phyloP scores from a whole-genome alignment of 257 asterid species.

The Scutellaria minor region DNA sequence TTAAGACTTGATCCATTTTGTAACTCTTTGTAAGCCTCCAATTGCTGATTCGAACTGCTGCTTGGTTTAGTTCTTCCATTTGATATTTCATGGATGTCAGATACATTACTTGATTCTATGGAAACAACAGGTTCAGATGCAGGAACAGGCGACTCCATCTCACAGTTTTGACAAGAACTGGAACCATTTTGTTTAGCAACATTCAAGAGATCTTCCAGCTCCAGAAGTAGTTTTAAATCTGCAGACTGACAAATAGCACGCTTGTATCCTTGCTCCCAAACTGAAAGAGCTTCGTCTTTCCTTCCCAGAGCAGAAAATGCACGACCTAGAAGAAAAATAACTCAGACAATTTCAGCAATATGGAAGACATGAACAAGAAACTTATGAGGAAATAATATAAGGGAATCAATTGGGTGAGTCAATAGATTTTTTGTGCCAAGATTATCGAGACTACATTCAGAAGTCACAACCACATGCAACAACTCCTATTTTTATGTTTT shows the following conservation, averaged over 20 bases:
- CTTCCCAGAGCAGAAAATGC: conserved; percentile 91
- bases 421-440: conserved; percentile 22
- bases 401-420: conserved; percentile 23
- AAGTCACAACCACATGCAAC: conserved; percentile 26
- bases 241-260: conserved; percentile 79
- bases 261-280: conserved; percentile 89
- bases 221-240: conserved; percentile 82
- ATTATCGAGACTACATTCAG: conserved; percentile 27
- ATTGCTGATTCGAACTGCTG: conserved; percentile 43
- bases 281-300: conserved; percentile 77
- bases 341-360: conserved; percentile 40
- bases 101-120: conserved; percentile 44
- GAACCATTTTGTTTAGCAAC: conserved; percentile 55
- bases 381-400: conserved; percentile 20
- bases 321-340: conserved; percentile 57
- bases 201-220: conserved; percentile 80
- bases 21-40: conserved; percentile 49
- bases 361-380: conserved; percentile 23
- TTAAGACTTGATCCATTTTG: conserved; percentile 46
- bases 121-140: conserved; percentile 54
- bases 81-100: conserved; percentile 43
- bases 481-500: conserved; percentile 23
- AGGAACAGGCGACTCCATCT: conserved; percentile 42
- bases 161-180: conserved; percentile 37
- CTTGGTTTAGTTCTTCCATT: conserved; percentile 50